Base-by-base conservation (phyloP, 192 early-diverging fungal species). In the Diversispora epigaea region DNA sequence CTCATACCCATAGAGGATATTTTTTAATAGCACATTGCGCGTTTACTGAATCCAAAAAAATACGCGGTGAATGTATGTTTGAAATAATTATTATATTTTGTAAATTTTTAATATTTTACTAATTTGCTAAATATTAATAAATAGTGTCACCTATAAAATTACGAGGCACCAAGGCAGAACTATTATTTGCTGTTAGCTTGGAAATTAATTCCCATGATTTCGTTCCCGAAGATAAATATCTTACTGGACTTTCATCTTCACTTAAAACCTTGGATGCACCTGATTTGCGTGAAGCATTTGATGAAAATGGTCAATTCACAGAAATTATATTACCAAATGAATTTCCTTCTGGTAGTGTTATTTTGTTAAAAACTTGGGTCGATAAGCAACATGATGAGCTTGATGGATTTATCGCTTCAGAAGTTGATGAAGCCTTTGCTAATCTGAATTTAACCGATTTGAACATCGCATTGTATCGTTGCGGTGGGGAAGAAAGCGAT, bases 291-390 rank as follows among this genome's bases (percentile, higher is more conserved):
- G 47, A 61, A 21, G 57, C 76, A 0, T 73, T 68, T 22, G 90
- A 91, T 58, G 77, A 79, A 7, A 85, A 82, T 41, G 90, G 92
- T 2, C 62, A 75, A 55, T 92, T 77, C 69, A 86, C 87, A 4
- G 86, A 90, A 73, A 82, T 93, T 19, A 80, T 81, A 21, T 81
- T 93, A 56, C 87, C 86, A 1, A 81, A 81, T 15, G 77, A 77
- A 10, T 99, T 99, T 85, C 83, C 89, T n/a, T 92, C 95, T 21
- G 98, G 96, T 0, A 92, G 91, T 49, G 85, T 98, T 25, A 84
- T 89, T 66, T 80, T 92, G 12, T 76, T 94, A 25, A 86, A 89
- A 54, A 94, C 91, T 0, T 74, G 71, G 32, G 83, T 91, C 14
- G 85, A 84, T 32, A 87, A 87, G 52, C 81, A 85, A 7, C 76